Evolutionary conservation across 192 early-diverging fungal genomes (phyloP), one percentile per base, ranked within the genome.

Genomic region (Cladochytrium replicatum): DNA sequence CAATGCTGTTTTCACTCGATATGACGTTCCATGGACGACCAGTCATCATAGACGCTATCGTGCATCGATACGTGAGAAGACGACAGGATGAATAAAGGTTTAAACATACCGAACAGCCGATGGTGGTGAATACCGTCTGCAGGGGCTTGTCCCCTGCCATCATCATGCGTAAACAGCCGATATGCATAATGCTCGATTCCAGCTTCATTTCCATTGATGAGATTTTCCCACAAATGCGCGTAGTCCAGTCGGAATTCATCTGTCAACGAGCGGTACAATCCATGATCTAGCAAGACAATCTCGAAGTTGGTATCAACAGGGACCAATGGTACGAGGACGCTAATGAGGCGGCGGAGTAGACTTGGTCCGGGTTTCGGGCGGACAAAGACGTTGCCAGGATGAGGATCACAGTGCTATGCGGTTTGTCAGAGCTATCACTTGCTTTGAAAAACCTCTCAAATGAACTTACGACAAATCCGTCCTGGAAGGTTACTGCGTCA

Each of bases 371-470:
- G n/a, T 21, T 59, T 57, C 29, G 83, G 77, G 6, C 82, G 73
- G 5, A 89, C 80, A 54, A 87, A 64, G 23, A 89, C 51, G 60
- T 95, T 95, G 6, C 92, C 91, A 9, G 91, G 88, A 61, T 97
- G 93, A 25, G 91, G 91, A 60, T 96, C 93, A 56, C 88, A 91
- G 64, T 96, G 93, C 8, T 86, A 77, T 48, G 48, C 43, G 38
- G 42, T 37, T 78, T 1, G 34, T 42, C 2, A 8, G 26, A 2
- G 2, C 0, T 23, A 0, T 7, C 7, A 40, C 8, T 9, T 48
- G 6, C 21, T 7, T 46, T 15, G 44, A 75, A 55, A 54, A 75
- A 65, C 2, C 54, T 43, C 9, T 32, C 25, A 6, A 6, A 39
- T 40, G 26, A 53, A 85, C 4, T 52, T 66, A 61, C 22, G n/a